These are phyloP conservation scores for Phytophthora pseudosyringae DNA, from an alignment of 352 stramenopile genomes.

Conservation along the genomic window DNA sequence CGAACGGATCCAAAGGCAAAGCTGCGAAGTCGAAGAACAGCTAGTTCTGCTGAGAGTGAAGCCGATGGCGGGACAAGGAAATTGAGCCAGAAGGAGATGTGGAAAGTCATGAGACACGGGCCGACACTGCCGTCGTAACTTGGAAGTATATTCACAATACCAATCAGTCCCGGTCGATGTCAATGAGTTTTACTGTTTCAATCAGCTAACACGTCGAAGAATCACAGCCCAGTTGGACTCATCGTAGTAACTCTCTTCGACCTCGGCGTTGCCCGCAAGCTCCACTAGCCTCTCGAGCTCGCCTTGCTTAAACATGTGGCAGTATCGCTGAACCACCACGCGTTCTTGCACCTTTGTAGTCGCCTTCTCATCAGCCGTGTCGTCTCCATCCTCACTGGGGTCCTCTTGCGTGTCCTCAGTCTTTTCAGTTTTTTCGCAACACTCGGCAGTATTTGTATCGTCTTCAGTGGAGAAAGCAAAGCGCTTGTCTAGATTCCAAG, in stretches of 20 bases:
- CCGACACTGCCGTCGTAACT: constrained; percentile 27
- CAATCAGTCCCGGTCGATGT: not conserved
- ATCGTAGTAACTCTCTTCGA: constrained; percentile 87
- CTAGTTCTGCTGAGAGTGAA: constrained; percentile 3
- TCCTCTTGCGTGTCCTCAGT: constrained; percentile 8
- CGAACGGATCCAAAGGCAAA: constrained; percentile 16
- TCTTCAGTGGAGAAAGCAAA: constrained; percentile 44
- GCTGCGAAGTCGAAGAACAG: constrained; percentile 4
- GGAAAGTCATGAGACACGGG: constrained; percentile 38
- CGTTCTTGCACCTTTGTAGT: constrained; percentile 25
- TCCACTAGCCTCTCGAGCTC: constrained; percentile 75
- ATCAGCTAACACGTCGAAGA: constrained; percentile 61
- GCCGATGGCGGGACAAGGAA: not conserved
- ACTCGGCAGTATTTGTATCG: not conserved
- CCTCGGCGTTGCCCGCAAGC: constrained; percentile 60
- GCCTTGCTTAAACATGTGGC: constrained; percentile 90
- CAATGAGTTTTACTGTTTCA: constrained; percentile 1
- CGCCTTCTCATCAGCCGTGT: constrained; percentile 12
- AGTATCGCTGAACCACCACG: constrained; percentile 85
- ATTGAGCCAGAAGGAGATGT: constrained; percentile 39
- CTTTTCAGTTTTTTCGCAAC: constrained; percentile 9
- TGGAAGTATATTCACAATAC: constrained; percentile 19
- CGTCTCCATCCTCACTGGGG: constrained; percentile 11
- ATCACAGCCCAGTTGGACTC: constrained; percentile 89
- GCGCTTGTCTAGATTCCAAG: constrained; percentile 87